phyloP scores from a whole-genome alignment of 495 filamentous ascomycete species.

The Opeltia flavorubescens region DNA sequence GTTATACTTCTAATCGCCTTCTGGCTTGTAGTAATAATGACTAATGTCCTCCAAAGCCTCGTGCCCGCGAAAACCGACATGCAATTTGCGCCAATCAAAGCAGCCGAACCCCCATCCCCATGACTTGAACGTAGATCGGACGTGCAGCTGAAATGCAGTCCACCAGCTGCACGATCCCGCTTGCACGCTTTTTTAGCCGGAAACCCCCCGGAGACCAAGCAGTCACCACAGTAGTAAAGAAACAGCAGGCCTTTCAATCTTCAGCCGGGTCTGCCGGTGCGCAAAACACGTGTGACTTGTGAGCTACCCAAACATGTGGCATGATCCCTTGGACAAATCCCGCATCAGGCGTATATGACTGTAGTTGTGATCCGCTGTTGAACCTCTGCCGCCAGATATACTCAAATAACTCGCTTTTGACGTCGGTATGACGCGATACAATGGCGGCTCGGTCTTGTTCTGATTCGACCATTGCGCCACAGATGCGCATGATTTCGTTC shows the following conservation, averaged over 20 bases:
- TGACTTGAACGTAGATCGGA: not conserved
- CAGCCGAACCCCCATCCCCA: not conserved
- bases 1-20: not conserved
- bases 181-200: not conserved
- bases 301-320: no score
- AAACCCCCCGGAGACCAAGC: not conserved
- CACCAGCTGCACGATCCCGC: constrained; percentile 3
- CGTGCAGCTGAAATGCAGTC: not conserved
- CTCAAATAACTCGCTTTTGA: not conserved
- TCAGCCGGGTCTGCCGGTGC: no score
- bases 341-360: no score
- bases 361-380: no score
- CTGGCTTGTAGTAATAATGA: not conserved
- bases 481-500: not conserved
- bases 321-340: no score
- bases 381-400: no score
- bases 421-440: not conserved
- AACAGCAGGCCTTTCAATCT: no score
- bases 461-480: constrained; percentile 1
- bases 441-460: not conserved
- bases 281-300: no score
- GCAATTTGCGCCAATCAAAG: not conserved
- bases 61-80: not conserved
- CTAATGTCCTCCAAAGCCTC: not conserved
- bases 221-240: not conserved